These are phyloP conservation scores for Aspergillus sp. DNA, from an alignment of 2,329 filamentous ascomycete species.

Conservation along the genomic window DNA sequence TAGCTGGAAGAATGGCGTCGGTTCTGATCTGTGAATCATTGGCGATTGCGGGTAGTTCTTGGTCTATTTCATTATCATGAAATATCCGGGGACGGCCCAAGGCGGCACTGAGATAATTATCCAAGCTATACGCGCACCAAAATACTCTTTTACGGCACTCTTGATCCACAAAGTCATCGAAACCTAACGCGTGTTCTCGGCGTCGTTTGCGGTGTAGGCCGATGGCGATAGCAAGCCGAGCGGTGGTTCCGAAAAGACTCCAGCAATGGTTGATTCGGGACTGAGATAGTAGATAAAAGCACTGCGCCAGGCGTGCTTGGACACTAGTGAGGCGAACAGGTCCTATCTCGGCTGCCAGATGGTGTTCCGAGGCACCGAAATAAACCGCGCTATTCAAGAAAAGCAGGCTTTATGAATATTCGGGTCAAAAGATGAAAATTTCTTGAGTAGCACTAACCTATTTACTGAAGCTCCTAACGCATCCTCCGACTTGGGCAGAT, in stretches of 20 bases:
- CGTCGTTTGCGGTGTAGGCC: constrained; percentile 27
- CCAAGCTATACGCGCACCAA: constrained; percentile 20
- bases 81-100: constrained; percentile 18
- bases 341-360: constrained; percentile 32
- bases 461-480: constrained; percentile 15
- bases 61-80: constrained; percentile 21
- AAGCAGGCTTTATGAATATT: too few species aligned
- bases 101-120: constrained; percentile 20
- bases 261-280: constrained; percentile 38
- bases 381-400: constrained; percentile 14
- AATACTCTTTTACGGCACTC: constrained; percentile 19
- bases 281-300: constrained; percentile 33
- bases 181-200: constrained; percentile 4
- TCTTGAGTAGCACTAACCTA: constrained; percentile 2
- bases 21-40: constrained; percentile 21
- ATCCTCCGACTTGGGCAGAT: constrained; percentile 31
- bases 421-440: too few species aligned
- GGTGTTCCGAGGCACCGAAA: constrained; percentile 28
- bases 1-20: constrained; percentile 21
- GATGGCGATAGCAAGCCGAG: constrained; percentile 33
- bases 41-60: constrained; percentile 19
- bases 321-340: constrained; percentile 35
- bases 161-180: constrained; percentile 13
- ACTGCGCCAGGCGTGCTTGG: constrained; percentile 42
- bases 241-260: constrained; percentile 34